Evolutionary conservation across 1,139 yeast species (phyloP), one percentile per base, ranked within the genome.

Genomic region (Spathaspora sp.): DNA sequence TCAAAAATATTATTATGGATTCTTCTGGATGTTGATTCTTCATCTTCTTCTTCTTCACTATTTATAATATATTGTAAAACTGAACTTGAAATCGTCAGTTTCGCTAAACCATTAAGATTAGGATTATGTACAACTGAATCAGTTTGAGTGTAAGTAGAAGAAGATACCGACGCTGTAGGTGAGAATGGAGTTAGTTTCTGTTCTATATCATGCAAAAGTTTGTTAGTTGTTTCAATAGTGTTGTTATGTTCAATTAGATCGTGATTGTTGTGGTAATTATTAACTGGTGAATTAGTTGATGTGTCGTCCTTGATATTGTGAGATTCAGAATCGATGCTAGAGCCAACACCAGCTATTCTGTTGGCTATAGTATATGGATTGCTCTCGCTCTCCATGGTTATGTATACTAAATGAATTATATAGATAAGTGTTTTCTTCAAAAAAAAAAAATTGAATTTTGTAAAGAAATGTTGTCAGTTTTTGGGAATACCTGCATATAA

Each of bases 41-140:
- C 53, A 38, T 51, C 51, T 38, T 52, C 26, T 48, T 50, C 51
- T n/a, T 49, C 44, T n/a, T 45, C 47, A 41, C 58, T 58, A 38
- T 54, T 56, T 38, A 60, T 61, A 44, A 69, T 65, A 45, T 65
- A 64, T 48, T 56, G 61, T 16, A 69, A 55, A 27, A 71, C 75
- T 26, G 59, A 57, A 47, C 67, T 61, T 43, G 63, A 65, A 42
- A 68, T 59, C 47, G 51, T 65, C 43, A 60, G 63, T 45, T 65
- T 67, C n/a, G 66, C 72, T 13, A 61, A 52, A 2, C 72, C 73
- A 23, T 51, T 47, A 44, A 59, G 52, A 44, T 56, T 56, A 43
- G 59, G 59, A 52, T 67, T 64, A 46, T 66, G 63, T 25, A 72
- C 58, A 31, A 71, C 72, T 20, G 72, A 65, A 27, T 61, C 63